A percentile compares a stretch with the other conserved stretches of the same genome.
Conservation (phyloP, 2,329 filamentous ascomycete species). For the Ilyonectria destructans region DNA sequence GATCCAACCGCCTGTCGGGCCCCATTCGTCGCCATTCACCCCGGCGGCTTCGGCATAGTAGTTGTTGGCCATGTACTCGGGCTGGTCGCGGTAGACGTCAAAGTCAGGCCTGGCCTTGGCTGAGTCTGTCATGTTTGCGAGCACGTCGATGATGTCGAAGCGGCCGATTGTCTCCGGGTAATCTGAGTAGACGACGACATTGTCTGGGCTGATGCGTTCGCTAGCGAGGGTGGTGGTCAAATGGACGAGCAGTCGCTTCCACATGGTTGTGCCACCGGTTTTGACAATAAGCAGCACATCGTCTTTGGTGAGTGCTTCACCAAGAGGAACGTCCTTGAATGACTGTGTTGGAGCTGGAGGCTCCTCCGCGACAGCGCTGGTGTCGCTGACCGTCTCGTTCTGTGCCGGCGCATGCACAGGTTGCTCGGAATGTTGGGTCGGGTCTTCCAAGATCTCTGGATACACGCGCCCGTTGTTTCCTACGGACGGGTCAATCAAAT, state of each 20-base stretch:
- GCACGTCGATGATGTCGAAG: conserved; percentile 43
- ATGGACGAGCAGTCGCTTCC: conserved; percentile 47
- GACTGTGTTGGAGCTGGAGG: background rate
- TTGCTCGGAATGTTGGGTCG: background rate
- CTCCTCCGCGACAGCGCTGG: background rate
- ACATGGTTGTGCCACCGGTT: conserved; percentile 47
- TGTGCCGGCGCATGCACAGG: background rate
- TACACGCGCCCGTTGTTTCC: conserved; percentile 21
- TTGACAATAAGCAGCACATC: conserved; percentile 48
- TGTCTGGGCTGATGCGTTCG: conserved; percentile 32
- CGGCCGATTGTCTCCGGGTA: conserved; percentile 36
- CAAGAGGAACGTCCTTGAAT: background rate
- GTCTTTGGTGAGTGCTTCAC: conserved; percentile 24
- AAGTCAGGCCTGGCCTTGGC: conserved; percentile 41
- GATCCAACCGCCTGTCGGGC: conserved; percentile 46
- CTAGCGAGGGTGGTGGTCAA: conserved; percentile 38
- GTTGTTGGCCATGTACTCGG: conserved; percentile 46
- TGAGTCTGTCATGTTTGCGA: conserved; percentile 42
- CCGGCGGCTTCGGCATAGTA: conserved; percentile 43
- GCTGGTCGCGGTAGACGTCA: conserved; percentile 45
- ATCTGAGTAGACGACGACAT: conserved; percentile 47
- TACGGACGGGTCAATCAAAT: conserved; percentile 38
- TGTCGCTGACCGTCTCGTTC: background rate
- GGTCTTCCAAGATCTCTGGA: background rate
- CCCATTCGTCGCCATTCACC: conserved; percentile 45